Evolutionary conservation across 2,329 filamentous ascomycete genomes (phyloP), one percentile per base, ranked within the genome.

Genomic region (Sclerotinia borealis): DNA sequence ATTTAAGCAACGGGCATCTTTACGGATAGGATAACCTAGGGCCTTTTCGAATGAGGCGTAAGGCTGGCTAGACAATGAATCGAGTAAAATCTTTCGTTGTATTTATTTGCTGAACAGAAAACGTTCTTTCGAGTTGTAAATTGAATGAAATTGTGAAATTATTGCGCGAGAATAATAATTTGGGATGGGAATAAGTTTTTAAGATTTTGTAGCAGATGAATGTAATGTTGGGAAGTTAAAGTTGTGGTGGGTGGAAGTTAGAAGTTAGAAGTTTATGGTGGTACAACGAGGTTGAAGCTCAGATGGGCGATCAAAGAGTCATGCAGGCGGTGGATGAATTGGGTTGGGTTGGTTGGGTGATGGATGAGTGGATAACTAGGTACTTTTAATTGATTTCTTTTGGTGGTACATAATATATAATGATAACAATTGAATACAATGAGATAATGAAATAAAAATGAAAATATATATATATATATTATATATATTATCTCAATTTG

Each of bases 221-320:
- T 6, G 10, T 10, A 4, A 34, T 31, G 19, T 29, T 34, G 10
- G 13, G 10, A 34, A 50, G 19, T 29, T 34, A 11, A n/a, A 31
- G 27, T 31, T n/a, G 29, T 52, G n/a, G n/a, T n/a, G n/a, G n/a
- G n/a, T n/a, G n/a, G n/a, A n/a, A n/a, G n/a, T n/a, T n/a, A n/a
- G n/a, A n/a, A n/a, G n/a, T n/a, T n/a, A 11, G 34, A 31, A 29
- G 52, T 31, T 31, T n/a, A 2, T 43, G 27, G 37, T 43, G 27
- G 52, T 56, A 56, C 52, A 56, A 56, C 19, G 52, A 56, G 52
- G 52, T 55, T 56, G 52, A 56, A 56, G 52, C 36, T 55, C 37
- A 31, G 36, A 43, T 43, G 52, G 52, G 52, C 25, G 52, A 55
- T 41, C 39, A 41, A n/a, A 55, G 52, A 55, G 37, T 55, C 37